Evolutionary conservation across 306 rosid genomes (phyloP).

Genomic region (Castanospermum australe): DNA sequence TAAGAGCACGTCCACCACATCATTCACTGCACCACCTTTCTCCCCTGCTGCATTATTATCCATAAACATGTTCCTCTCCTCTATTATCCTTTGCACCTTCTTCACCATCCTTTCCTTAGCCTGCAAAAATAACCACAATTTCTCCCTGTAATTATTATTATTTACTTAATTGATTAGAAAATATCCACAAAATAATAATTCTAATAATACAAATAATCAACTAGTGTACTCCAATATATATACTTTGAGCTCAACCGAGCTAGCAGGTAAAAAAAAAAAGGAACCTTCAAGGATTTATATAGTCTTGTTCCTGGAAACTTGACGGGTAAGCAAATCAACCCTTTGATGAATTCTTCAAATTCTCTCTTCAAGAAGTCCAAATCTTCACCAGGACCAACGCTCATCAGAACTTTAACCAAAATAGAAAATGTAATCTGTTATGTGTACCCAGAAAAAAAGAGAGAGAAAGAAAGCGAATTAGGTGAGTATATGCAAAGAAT

Average conservation of each 20-base stretch:
- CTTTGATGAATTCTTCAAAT: constrained; percentile 81
- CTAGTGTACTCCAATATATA: background rate
- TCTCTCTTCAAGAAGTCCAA: constrained; percentile 65
- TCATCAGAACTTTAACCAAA: constrained; percentile 71
- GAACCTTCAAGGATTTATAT: constrained; percentile 86
- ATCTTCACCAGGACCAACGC: constrained; percentile 77
- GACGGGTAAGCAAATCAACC: constrained; percentile 80
- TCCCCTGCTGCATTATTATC: background rate
- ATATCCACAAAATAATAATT: background rate
- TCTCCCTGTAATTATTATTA: background rate
- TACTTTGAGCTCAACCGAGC: background rate
- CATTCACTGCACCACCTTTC: constrained; percentile 36
- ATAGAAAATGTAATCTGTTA: constrained; percentile 74
- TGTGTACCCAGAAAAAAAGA: background rate
- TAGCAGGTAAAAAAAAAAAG: background rate
- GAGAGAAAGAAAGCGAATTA: background rate
- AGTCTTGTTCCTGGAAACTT: constrained; percentile 84
- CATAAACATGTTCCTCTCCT: constrained; percentile 37
- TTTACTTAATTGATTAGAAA: background rate
- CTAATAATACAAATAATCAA: background rate
- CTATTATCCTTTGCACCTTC: constrained; percentile 58
- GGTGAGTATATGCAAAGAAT: background rate
- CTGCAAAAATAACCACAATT: constrained; percentile 36
- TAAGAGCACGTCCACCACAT: constrained; percentile 71
- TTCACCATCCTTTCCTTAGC: constrained; percentile 78